Evolutionary conservation across 306 rosid species (phyloP).

Genomic region (Begonia loranthoides): DNA sequence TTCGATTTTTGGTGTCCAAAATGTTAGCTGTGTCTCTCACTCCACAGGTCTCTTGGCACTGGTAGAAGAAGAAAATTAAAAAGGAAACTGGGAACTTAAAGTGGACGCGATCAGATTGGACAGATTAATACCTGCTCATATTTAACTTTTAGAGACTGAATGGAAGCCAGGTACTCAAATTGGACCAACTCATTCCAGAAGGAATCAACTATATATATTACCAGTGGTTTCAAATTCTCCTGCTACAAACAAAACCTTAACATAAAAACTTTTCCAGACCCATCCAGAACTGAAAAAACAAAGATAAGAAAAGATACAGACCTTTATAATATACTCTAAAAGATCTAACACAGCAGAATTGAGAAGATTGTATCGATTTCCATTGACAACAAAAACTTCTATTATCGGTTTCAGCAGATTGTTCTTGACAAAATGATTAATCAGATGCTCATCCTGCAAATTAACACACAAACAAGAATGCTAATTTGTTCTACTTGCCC

Average conservation of each 20-base stretch:
- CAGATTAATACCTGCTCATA: constrained; percentile 68
- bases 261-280: constrained; percentile 5
- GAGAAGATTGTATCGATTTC: constrained; percentile 90
- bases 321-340: constrained; percentile 77
- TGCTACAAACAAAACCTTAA: constrained; percentile 17
- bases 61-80: constrained; percentile 16
- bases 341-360: constrained; percentile 90
- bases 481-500: too few relatives aligned
- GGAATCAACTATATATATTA: constrained; percentile 61
- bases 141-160: constrained; percentile 62
- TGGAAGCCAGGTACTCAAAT: constrained; percentile 53
- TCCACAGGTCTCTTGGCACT: constrained; percentile 69
- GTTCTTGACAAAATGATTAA: constrained; percentile 54
- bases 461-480: constrained; percentile 13
- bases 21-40: constrained; percentile 30
- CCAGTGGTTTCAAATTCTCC: constrained; percentile 54
- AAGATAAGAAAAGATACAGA: constrained; percentile 15
- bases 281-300: constrained; percentile 5
- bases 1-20: constrained; percentile 54
- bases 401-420: constrained; percentile 77
- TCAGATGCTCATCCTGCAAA: constrained; percentile 87
- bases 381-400: constrained; percentile 69
- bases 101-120: constrained; percentile 8
- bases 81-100: constrained; percentile 6
- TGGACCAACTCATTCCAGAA: constrained; percentile 74